A percentile compares a stretch with the other conserved stretches of the same genome.
Evolutionary conservation across 192 early-diverging fungal species (phyloP).

Genomic region (Coemansia sp.): DNA sequence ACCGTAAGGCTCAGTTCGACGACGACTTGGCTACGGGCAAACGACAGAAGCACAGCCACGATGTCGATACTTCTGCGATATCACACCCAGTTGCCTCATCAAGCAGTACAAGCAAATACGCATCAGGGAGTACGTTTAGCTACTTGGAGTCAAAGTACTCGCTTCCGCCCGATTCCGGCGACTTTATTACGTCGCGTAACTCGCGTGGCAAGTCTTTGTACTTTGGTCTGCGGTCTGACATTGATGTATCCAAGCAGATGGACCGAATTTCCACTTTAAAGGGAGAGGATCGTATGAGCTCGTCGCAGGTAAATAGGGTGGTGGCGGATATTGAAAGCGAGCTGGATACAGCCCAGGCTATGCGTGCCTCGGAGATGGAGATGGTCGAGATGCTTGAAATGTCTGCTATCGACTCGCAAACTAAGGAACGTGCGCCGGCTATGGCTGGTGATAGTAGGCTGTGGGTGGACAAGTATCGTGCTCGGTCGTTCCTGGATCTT

Average conservation of each 20-base stretch:
- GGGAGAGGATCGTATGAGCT: conserved; percentile 21
- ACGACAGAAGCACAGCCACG: conserved; percentile 17
- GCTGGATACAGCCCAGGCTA: conserved; percentile 19
- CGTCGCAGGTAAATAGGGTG: conserved; percentile 35
- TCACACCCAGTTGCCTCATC: not conserved
- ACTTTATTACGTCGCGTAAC: conserved; percentile 42
- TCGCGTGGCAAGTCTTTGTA: conserved; percentile 29
- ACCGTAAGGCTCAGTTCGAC: conserved; percentile 14
- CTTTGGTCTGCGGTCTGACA: conserved; percentile 26
- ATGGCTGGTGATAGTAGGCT: conserved; percentile 41
- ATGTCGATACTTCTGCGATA: not conserved
- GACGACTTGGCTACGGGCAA: conserved; percentile 10
- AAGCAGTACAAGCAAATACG: not conserved
- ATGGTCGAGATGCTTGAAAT: not conserved
- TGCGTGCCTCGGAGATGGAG: conserved; percentile 19
- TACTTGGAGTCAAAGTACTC: conserved; percentile 15
- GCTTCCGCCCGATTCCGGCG: conserved; percentile 45
- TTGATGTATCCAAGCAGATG: conserved; percentile 26
- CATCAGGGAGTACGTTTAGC: not conserved
- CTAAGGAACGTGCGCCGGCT: not conserved
- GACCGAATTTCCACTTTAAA: conserved; percentile 8
- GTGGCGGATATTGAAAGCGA: conserved; percentile 42
- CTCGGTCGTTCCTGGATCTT: conserved; percentile 79
- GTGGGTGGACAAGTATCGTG: conserved; percentile 94
- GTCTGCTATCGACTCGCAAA: not conserved